A percentile compares a stretch with the other conserved stretches of the same genome.
phyloP scores from a whole-genome alignment of 1,284 basidiomycete genomes.

The Microstroma glucosiphilum region DNA sequence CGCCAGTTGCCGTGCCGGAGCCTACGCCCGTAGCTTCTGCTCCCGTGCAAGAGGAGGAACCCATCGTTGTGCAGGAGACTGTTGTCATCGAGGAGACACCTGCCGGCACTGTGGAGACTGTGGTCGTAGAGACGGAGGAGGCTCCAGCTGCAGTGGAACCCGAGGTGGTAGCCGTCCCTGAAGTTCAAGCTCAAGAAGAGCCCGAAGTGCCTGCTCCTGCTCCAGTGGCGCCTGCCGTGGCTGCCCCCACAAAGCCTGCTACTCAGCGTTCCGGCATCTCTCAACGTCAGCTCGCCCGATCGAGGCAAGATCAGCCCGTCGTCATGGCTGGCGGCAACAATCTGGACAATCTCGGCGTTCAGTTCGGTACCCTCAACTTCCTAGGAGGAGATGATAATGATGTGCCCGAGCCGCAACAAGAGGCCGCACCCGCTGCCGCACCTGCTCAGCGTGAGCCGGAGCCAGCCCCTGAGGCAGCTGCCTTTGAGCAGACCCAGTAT shows the following conservation, averaged over 20 bases:
- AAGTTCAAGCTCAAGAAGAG: constrained; percentile 2
- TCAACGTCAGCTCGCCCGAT: constrained; percentile 36
- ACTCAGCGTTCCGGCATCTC: constrained; percentile 15
- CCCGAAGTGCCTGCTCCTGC: constrained; percentile 7
- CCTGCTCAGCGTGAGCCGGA: constrained; percentile 7
- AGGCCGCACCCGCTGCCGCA: constrained; percentile 2
- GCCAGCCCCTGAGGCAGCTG: constrained; percentile 17
- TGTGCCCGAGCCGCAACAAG: constrained; percentile 1
- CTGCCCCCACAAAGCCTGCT: constrained; percentile 23
- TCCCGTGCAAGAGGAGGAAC: constrained; percentile 14
- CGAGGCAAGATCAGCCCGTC: constrained; percentile 44
- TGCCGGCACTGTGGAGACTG: constrained; percentile 8
- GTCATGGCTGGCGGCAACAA: constrained; percentile 45
- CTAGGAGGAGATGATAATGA: constrained; percentile 34
- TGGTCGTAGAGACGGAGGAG: neutral
- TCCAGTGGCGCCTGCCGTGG: neutral
- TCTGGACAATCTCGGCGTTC: constrained; percentile 46
- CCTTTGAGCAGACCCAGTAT: constrained; percentile 17
- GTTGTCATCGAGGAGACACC: constrained; percentile 2
- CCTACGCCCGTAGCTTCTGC: constrained; percentile 3
- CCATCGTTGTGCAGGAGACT: constrained; percentile 8
- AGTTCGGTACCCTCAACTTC: constrained; percentile 48
- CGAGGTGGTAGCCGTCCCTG: neutral
- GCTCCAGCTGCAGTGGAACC: neutral
- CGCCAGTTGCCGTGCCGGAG: constrained; percentile 5